phyloP scores from a whole-genome alignment of 192 early-diverging fungal genomes.

The Entrophospora sp. region DNA sequence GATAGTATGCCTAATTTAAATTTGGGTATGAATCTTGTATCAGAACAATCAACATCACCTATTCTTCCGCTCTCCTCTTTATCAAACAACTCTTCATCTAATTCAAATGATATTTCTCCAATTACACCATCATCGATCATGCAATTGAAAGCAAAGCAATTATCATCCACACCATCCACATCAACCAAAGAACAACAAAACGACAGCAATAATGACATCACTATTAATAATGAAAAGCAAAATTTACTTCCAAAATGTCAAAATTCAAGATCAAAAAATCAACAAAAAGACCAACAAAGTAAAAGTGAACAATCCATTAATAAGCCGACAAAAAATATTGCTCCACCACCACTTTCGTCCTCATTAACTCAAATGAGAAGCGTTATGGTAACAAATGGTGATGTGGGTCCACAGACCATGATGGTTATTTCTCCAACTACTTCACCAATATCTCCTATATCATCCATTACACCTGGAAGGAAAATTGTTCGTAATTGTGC shows the following conservation, averaged over 20 bases:
- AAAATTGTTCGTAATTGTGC: slow-evolving; percentile 11
- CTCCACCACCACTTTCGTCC: neutral
- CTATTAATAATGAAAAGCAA: neutral
- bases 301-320: neutral
- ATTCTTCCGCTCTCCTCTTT: neutral
- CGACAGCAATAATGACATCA: slow-evolving; percentile 13
- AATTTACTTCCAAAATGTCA: too few species aligned
- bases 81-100: too few species aligned
- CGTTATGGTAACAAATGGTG: neutral
- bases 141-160: slow-evolving; percentile 37
- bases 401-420: neutral
- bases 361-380: neutral
- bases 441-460: neutral
- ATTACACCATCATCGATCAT: slow-evolving; percentile 62
- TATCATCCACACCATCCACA: too few species aligned
- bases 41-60: neutral
- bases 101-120: slow-evolving; percentile 30
- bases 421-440: neutral
- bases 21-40: slow-evolving; percentile 13
- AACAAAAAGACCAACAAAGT: neutral
- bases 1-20: slow-evolving; percentile 12
- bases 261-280: too few species aligned
- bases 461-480: slow-evolving; percentile 16
- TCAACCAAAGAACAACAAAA: slow-evolving; percentile 23
- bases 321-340: neutral